Conservation (phyloP, 2,329 filamentous ascomycete genomes). For the Pleoardoris graminearum region DNA sequence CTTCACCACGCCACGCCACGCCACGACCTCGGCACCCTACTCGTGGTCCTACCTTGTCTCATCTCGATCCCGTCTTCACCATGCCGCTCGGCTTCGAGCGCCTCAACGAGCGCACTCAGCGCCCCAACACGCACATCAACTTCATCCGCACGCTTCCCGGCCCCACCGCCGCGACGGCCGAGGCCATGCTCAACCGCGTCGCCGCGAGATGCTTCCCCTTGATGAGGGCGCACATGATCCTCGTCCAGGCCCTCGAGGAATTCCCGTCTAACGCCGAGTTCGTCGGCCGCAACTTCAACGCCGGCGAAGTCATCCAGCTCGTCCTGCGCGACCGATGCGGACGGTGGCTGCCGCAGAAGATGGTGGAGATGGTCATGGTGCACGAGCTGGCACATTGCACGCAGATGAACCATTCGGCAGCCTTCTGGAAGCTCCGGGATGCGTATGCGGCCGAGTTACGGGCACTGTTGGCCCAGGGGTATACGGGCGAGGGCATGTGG, state of each 20-base stretch:
- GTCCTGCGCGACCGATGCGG: constrained; percentile 71
- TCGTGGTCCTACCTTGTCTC: no score
- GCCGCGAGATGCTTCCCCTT: constrained; percentile 73
- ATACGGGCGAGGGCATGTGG: constrained; percentile 84
- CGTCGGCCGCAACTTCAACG: constrained; percentile 87
- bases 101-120: constrained; percentile 72
- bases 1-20: no score
- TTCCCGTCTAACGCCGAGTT: constrained; percentile 82
- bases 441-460: constrained; percentile 72
- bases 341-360: constrained; percentile 76
- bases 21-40: no score
- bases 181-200: constrained; percentile 43
- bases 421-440: constrained; percentile 81
- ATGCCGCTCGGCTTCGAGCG: constrained; percentile 82
- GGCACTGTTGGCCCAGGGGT: constrained; percentile 68
- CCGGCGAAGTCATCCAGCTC: constrained; percentile 82
- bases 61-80: constrained; percentile 16
- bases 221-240: constrained; percentile 52
- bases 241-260: constrained; percentile 68
- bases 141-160: constrained; percentile 82
- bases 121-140: constrained; percentile 76
- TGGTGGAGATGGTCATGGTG: constrained; percentile 95
- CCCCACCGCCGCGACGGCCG: constrained; percentile 41
- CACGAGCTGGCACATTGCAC: constrained; percentile 87
- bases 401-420: constrained; percentile 85